Evolutionary conservation across 2,329 filamentous ascomycete species (phyloP), one percentile per base, ranked within the genome.

Genomic region (Pestalotiopsis fici): DNA sequence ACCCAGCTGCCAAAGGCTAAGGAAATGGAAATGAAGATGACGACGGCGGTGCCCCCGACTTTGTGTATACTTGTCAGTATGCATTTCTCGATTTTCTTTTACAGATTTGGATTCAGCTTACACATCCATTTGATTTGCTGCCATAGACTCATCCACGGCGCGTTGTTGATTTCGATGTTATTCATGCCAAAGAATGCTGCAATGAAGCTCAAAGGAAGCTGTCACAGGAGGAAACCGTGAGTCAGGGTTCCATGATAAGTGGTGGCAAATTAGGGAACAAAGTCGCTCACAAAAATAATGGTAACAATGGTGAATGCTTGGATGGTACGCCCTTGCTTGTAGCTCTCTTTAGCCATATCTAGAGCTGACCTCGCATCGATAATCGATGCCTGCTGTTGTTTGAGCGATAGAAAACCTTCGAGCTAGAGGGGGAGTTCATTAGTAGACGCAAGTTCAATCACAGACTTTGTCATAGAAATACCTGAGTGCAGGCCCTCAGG

Each of bases 111-210:
- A 60, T 60, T 3, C 25, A 7, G 60, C 72, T 69, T 71, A 75
- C 74, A 72, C 72, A 76, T 74, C 18, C 64, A 71, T 3, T 28
- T 66, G 15, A 74, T 63, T 56, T 74, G 70, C 0, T 70, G 37
- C 5, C 47, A 57, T 4, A 75, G 65, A 0, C 64, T 60, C 66
- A 74, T 71, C 7, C 61, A 65, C 4, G 65, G 67, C 1, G 72
- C 70, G 0, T 60, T 4, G 31, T 71, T 73, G 12, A 75, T 69
- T 3, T 76, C 74, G 0, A 7, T 21, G 12, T 75, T 72, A 50
- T 81, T 81, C 80, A 81, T 81, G 1, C 80, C 80, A 43, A 82
- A 81, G 7, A 81, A 68, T 4, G 75, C 75, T 0, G 79, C 73
- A n/a, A 80, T 72, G 70, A 81, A 82, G 0, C 77, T 77, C 0